Conservation (phyloP, 2,329 filamentous ascomycete species). For the Pseudopithomyces chartarum region DNA sequence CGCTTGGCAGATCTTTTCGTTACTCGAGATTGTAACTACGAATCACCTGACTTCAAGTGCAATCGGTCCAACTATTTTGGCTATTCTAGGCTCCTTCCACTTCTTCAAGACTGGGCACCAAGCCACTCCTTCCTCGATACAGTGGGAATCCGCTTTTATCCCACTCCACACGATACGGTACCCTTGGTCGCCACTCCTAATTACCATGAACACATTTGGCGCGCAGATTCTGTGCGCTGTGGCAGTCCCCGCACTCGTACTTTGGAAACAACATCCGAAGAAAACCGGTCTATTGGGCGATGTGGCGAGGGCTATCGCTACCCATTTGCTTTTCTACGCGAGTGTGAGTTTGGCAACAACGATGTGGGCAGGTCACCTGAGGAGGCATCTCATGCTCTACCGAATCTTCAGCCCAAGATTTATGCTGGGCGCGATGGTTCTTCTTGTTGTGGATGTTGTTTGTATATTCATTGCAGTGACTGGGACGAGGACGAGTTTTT, state of each 20-base stretch:
- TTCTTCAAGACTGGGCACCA: conserved; percentile 99
- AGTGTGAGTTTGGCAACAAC: conserved; percentile 85
- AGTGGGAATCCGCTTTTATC: conserved; percentile 96
- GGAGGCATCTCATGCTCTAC: conserved; percentile 95
- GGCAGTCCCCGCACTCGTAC: conserved; percentile 76
- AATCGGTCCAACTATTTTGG: conserved; percentile 83
- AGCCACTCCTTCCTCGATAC: conserved; percentile 82
- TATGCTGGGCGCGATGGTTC: conserved; percentile 75
- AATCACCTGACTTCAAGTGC: conserved; percentile 67
- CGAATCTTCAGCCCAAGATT: conserved; percentile 90
- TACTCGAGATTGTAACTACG: conserved; percentile 67
- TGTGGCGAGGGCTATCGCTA: conserved; percentile 71
- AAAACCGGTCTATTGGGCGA: conserved; percentile 67
- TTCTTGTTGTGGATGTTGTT: conserved; percentile 79
- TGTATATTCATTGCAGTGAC: conserved; percentile 72
- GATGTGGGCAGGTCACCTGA: conserved; percentile 84
- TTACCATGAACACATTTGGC: conserved; percentile 85
- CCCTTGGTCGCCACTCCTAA: conserved; percentile 83
- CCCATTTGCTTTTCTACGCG: conserved; percentile 81
- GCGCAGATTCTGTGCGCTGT: conserved; percentile 83
- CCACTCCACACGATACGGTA: conserved; percentile 82
- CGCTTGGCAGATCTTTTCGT: conserved; percentile 85
- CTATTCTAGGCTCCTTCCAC: conserved; percentile 88
- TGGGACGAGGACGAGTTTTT: conserved; percentile 75
- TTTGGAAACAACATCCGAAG: conserved; percentile 89